Evolutionary conservation across 768 basidiomycete species (phyloP).

Genomic region (Leccinum rimulosum): DNA sequence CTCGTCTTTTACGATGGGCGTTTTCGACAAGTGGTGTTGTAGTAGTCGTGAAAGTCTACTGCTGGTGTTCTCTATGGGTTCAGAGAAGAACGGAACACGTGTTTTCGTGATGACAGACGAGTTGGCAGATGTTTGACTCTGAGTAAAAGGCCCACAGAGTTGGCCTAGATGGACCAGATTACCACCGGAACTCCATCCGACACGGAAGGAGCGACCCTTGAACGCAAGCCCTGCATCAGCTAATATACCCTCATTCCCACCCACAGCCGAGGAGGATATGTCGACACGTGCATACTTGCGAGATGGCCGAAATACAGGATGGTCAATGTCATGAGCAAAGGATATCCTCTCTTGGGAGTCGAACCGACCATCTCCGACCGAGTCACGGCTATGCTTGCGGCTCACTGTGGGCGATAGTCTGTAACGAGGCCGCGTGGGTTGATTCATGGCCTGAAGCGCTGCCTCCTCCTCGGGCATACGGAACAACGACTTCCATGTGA

Average conservation of each 20-base stretch:
- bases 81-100: slow-evolving; percentile 41
- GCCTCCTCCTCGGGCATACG: slow-evolving; percentile 70
- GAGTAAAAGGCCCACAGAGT: slow-evolving; percentile 56
- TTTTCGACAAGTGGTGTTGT: slow-evolving; percentile 72
- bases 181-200: slow-evolving; percentile 86
- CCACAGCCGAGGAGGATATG: slow-evolving; percentile 60
- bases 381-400: slow-evolving; percentile 77
- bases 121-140: slow-evolving; percentile 54
- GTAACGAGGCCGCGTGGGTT: slow-evolving; percentile 36
- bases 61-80: slow-evolving; percentile 32
- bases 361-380: slow-evolving; percentile 66
- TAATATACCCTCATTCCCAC: slow-evolving; percentile 60
- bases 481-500: slow-evolving; percentile 88
- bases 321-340: slow-evolving; percentile 71
- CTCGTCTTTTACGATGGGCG: slow-evolving; percentile 68
- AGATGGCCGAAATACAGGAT: slow-evolving; percentile 64
- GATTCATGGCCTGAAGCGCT: slow-evolving; percentile 53
- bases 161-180: slow-evolving; percentile 73
- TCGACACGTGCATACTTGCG: slow-evolving; percentile 79
- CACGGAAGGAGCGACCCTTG: slow-evolving; percentile 86
- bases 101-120: slow-evolving; percentile 58
- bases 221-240: slow-evolving; percentile 83
- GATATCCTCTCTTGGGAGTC: slow-evolving; percentile 75
- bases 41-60: slow-evolving; percentile 60
- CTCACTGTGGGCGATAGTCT: slow-evolving; percentile 41